Conservation (phyloP, 164 flowering plant species). For the Chimonanthus salicifolius region DNA sequence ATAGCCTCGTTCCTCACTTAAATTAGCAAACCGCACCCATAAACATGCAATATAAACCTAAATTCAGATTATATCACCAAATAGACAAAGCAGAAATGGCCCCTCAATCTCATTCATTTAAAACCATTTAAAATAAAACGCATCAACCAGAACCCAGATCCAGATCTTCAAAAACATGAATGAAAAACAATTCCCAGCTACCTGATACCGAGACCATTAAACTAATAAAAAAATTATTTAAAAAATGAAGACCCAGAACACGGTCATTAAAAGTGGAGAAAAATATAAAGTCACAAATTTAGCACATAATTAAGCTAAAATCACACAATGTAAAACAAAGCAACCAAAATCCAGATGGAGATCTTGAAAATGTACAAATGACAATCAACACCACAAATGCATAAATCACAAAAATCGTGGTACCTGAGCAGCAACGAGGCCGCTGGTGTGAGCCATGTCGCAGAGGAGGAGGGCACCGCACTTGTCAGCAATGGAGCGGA, state of each 20-base stretch:
- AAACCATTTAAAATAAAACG: background rate
- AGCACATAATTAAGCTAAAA: too few relatives aligned
- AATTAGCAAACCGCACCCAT: background rate
- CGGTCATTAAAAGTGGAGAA: too few relatives aligned
- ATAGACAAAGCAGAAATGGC: background rate
- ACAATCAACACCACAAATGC: conserved; percentile 1
- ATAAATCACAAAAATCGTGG: too few relatives aligned
- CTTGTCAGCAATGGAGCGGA: conserved; percentile 76
- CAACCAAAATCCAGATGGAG: conserved; percentile 5
- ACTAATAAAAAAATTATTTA: background rate
- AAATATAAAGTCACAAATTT: too few relatives aligned
- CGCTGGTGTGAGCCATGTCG: conserved; percentile 98
- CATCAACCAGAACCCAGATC: conserved; percentile 4
- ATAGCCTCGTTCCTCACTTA: background rate
- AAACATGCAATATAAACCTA: background rate
- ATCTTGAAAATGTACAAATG: background rate
- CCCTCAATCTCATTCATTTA: too few relatives aligned
- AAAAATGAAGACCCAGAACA: background rate
- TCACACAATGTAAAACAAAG: background rate
- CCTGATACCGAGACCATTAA: background rate
- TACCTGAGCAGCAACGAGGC: conserved; percentile 99
- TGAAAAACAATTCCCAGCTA: background rate
- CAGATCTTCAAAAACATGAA: background rate
- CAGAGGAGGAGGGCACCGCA: conserved; percentile 89
- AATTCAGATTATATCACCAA: background rate